Conservation (phyloP, 192 early-diverging fungal genomes). For the Phlyctochytrium arcticum region DNA sequence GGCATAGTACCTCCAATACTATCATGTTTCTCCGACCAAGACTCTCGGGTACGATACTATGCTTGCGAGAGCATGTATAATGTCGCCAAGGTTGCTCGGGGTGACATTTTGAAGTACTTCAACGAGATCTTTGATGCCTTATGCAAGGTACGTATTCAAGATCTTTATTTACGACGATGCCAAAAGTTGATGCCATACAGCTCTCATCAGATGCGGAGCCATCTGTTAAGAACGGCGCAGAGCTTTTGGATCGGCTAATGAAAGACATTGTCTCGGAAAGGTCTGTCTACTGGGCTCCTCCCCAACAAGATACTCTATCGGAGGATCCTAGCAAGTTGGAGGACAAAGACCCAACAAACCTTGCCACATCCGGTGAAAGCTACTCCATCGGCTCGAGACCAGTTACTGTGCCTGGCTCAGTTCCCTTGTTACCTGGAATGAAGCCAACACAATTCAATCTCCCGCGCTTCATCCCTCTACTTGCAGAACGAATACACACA, state of each 20-base stretch:
- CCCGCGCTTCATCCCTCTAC: constrained; percentile 87
- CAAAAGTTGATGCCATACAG: no score
- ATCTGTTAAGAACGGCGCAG: constrained; percentile 92
- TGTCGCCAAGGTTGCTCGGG: constrained; percentile 91
- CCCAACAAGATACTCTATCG: not conserved
- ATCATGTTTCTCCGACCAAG: constrained; percentile 86
- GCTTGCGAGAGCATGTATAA: constrained; percentile 99
- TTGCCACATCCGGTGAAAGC: constrained; percentile 6
- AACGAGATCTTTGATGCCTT: constrained; percentile 97
- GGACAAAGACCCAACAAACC: constrained; percentile 1
- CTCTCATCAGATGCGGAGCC: constrained; percentile 82
- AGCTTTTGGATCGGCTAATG: constrained; percentile 88
- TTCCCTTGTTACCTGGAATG: constrained; percentile 28
- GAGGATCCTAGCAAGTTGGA: not conserved
- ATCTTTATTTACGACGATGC: no score
- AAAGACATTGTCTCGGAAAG: constrained; percentile 97
- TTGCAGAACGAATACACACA: constrained; percentile 87
- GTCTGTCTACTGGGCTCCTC: constrained; percentile 66
- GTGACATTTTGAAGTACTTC: constrained; percentile 84
- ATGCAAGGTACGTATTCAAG: constrained; percentile 80
- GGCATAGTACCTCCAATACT: constrained; percentile 90
- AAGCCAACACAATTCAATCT: constrained; percentile 71
- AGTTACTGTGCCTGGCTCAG: constrained; percentile 29
- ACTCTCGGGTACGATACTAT: constrained; percentile 93
- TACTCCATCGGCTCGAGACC: not conserved